Percentiles rank a stretch among this genome's conserved stretches.
Evolutionary conservation across 1,284 basidiomycete genomes (phyloP).

Genomic region (Ceratobasidium papillatum): DNA sequence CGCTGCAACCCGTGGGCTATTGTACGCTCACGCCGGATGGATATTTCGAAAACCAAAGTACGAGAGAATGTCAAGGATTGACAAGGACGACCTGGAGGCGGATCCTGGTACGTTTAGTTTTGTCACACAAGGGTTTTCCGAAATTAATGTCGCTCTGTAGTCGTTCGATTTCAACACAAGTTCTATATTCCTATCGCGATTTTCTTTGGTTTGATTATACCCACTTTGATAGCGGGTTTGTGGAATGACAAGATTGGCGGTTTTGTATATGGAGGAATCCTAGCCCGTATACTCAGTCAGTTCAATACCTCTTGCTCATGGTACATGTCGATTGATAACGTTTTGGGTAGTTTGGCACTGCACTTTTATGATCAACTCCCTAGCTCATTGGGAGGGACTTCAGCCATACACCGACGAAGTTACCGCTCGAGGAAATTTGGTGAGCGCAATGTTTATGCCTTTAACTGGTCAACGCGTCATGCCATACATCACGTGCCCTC

Average conservation of each 20-base stretch:
- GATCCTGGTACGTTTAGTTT: constrained; percentile 70
- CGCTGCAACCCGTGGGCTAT: constrained; percentile 73
- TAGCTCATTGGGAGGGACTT: constrained; percentile 81
- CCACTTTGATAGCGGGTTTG: constrained; percentile 60
- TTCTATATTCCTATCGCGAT: constrained; percentile 72
- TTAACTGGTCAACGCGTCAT: not conserved
- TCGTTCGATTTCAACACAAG: constrained; percentile 76
- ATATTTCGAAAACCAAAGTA: constrained; percentile 82
- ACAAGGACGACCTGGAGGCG: constrained; percentile 72
- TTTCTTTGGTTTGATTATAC: constrained; percentile 66
- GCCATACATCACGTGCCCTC: not conserved
- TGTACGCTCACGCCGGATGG: constrained; percentile 85
- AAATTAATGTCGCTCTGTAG: constrained; percentile 54
- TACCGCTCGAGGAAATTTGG: constrained; percentile 76
- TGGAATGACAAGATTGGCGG: constrained; percentile 72
- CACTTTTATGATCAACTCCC: constrained; percentile 81
- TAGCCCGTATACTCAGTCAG: constrained; percentile 66
- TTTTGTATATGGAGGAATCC: constrained; percentile 73
- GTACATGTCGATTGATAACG: constrained; percentile 20
- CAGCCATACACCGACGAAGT: constrained; percentile 83
- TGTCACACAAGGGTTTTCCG: too few species aligned
- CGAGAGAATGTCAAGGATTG: constrained; percentile 68
- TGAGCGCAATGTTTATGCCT: constrained; percentile 50
- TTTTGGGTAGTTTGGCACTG: constrained; percentile 71
- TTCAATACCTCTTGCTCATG: constrained; percentile 37